Conservation (phyloP, 371 early-diverging fungal genomes). For the Chytridium lagenaria region DNA sequence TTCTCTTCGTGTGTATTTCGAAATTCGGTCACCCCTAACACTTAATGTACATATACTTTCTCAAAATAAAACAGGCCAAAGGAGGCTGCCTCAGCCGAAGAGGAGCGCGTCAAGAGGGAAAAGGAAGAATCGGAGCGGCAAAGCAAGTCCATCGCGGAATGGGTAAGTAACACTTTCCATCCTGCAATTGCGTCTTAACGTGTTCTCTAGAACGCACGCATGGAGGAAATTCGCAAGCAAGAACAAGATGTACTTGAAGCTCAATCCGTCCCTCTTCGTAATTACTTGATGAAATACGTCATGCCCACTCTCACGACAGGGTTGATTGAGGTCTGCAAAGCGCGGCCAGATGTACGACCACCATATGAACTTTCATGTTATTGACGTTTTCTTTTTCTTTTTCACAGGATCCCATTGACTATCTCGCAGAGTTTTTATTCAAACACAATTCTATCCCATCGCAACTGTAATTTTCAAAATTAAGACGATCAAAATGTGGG, state of each 20-base stretch:
- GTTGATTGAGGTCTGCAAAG: conserved; percentile 62
- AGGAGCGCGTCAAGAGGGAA: conserved; percentile 51
- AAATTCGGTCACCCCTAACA: too few relatives aligned
- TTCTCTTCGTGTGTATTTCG: too few relatives aligned
- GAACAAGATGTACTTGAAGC: conserved; percentile 64
- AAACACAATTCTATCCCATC: conserved; percentile 14
- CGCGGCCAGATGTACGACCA: conserved; percentile 55
- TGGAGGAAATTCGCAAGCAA: conserved; percentile 61
- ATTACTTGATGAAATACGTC: conserved; percentile 62
- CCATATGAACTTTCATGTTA: not conserved
- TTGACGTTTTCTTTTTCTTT: not conserved
- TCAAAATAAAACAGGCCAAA: too few relatives aligned
- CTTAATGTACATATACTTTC: too few relatives aligned
- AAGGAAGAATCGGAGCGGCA: conserved; percentile 58
- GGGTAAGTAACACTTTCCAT: conserved; percentile 44
- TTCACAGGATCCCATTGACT: conserved; percentile 57
- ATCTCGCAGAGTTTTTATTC: conserved; percentile 59
- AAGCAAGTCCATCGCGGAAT: conserved; percentile 55
- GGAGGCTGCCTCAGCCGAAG: conserved; percentile 45
- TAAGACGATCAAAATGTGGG: too few relatives aligned
- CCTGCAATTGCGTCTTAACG: not conserved
- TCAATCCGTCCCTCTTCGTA: conserved; percentile 60
- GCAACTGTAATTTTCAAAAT: not conserved
- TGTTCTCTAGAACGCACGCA: conserved; percentile 44
- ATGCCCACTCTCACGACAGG: conserved; percentile 62